These are phyloP conservation scores for Talaromyces sp. DNA, from an alignment of 2,329 filamentous ascomycete genomes.

Conservation along the genomic window DNA sequence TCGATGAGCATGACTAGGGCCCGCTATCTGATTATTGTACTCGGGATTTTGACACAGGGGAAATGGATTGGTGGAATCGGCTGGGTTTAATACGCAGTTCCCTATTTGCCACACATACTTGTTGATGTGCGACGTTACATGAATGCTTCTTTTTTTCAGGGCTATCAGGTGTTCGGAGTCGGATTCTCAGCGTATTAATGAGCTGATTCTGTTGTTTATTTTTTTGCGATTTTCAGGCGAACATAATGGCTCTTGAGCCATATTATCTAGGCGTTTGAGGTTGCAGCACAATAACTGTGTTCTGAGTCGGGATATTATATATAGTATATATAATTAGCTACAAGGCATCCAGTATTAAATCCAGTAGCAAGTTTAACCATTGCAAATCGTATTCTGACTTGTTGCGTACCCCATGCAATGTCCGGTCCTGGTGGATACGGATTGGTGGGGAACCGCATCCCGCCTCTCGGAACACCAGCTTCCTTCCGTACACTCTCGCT, in stretches of 20 bases:
- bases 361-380: not conserved
- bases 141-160: not conserved
- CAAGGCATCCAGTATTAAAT: not conserved
- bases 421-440: not conserved
- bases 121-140: not conserved
- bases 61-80: conserved; percentile 23
- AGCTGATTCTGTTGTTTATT: not conserved
- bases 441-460: not conserved
- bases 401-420: not conserved
- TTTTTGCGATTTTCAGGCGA: not conserved
- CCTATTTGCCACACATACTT: not conserved
- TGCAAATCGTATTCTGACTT: not conserved
- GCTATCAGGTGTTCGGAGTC: not conserved
- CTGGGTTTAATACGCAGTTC: conserved; percentile 29
- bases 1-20: too few relatives aligned
- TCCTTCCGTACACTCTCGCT: not conserved
- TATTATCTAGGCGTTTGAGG: not conserved
- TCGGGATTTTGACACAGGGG: too few relatives aligned
- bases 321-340: not conserved
- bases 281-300: not conserved
- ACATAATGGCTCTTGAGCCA: not conserved
- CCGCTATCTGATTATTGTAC: too few relatives aligned
- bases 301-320: not conserved
- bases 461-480: not conserved
- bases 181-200: not conserved